These are phyloP conservation scores for Microcyclospora pomicola DNA, from an alignment of 2,329 filamentous ascomycete species.

Conservation along the genomic window DNA sequence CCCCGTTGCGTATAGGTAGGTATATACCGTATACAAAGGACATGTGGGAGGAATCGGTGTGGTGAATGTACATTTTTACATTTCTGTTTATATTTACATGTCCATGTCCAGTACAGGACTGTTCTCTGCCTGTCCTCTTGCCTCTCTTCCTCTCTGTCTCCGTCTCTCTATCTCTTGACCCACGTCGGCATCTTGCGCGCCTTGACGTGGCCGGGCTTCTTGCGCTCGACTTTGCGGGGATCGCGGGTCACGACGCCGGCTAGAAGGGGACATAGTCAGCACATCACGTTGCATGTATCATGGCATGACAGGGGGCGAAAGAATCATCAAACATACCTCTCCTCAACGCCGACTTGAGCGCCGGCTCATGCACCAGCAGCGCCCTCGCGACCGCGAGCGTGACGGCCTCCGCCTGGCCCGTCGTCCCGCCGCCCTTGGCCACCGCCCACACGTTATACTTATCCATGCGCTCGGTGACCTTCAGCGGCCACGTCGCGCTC, in stretches of 20 bases:
- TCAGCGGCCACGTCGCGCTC: slow-evolving; percentile 83
- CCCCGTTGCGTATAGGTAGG: too few relatives aligned
- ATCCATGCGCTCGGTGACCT: slow-evolving; percentile 67
- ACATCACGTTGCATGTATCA: neutral
- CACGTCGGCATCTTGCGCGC: slow-evolving; percentile 95
- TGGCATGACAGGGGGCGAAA: too few relatives aligned
- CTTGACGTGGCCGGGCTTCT: slow-evolving; percentile 93
- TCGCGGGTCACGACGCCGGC: slow-evolving; percentile 89
- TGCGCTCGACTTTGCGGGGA: slow-evolving; percentile 84
- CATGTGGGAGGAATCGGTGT: too few relatives aligned
- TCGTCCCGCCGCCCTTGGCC: slow-evolving; percentile 75
- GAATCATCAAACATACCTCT: slow-evolving; percentile 52
- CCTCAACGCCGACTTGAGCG: slow-evolving; percentile 72
- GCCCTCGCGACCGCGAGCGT: slow-evolving; percentile 82
- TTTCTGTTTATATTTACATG: too few relatives aligned
- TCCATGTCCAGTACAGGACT: too few relatives aligned
- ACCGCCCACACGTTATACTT: slow-evolving; percentile 95
- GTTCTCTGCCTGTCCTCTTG: too few relatives aligned
- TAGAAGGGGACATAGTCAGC: too few relatives aligned
- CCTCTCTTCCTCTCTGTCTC: too few relatives aligned
- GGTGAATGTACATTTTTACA: too few relatives aligned
- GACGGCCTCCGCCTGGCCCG: slow-evolving; percentile 89
- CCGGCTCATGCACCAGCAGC: slow-evolving; percentile 80
- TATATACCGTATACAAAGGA: too few relatives aligned
- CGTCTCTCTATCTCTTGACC: slow-evolving; percentile 59